A percentile compares a stretch with the other conserved stretches of the same genome.
These are phyloP conservation scores for Funneliformis geosporum DNA, from an alignment of 192 early-diverging fungal species.

Conservation along the genomic window DNA sequence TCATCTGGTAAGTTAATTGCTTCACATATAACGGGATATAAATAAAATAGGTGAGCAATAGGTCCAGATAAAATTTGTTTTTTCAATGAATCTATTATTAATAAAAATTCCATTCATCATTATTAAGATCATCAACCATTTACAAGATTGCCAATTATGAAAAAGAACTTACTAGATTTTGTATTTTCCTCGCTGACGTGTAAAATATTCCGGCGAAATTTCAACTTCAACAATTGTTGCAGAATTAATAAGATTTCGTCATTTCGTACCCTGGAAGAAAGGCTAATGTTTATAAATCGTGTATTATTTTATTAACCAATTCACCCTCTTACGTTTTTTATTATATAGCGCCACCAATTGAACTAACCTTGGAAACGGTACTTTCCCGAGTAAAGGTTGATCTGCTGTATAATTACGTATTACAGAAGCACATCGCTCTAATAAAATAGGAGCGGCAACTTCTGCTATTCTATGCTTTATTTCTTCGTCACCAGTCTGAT, in stretches of 20 bases:
- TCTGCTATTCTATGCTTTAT: constrained; percentile 61
- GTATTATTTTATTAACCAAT: constrained; percentile 14
- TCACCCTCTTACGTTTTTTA: constrained; percentile 21
- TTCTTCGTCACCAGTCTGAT: constrained; percentile 40
- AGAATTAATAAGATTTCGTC: constrained; percentile 61
- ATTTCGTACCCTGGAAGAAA: constrained; percentile 52
- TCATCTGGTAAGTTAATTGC: constrained; percentile 54
- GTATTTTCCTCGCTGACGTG: constrained; percentile 37
- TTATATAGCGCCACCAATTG: constrained; percentile 32
- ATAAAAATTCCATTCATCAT: background rate
- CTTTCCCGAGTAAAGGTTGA: constrained; percentile 63
- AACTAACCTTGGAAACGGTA: constrained; percentile 67
- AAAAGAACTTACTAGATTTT: constrained; percentile 42
- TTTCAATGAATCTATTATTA: constrained; percentile 30
- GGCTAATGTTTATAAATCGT: constrained; percentile 31
- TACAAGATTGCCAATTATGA: background rate
- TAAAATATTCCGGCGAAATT: constrained; percentile 50
- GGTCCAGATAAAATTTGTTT: constrained; percentile 57
- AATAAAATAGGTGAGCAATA: constrained; percentile 67
- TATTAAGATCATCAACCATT: background rate
- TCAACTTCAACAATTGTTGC: constrained; percentile 49
- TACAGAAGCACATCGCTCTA: constrained; percentile 61
- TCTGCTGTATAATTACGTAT: constrained; percentile 65
- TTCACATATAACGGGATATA: constrained; percentile 67
- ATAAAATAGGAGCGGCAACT: constrained; percentile 59